Percentiles rank a stretch among this genome's conserved stretches.
Evolutionary conservation across 805 yeast species (phyloP).

Genomic region (Sugiyamaella lignohabitans): DNA sequence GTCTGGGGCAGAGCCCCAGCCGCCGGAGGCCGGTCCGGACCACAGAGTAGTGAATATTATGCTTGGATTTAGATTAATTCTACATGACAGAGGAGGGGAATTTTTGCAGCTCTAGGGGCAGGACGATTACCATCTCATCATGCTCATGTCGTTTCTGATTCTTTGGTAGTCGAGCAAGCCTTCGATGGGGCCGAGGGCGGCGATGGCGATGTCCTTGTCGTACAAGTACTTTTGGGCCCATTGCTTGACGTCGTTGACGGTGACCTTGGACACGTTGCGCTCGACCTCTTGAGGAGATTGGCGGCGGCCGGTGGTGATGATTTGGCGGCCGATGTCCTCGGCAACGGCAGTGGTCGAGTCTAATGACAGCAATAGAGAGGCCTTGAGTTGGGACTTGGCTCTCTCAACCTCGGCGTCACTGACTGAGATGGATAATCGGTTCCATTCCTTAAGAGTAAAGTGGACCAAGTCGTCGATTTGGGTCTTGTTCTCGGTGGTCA

Average conservation of each 20-base stretch:
- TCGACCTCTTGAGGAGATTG: conserved; percentile 69
- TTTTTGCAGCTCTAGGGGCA: not conserved
- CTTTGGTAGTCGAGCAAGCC: conserved; percentile 64
- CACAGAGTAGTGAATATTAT: not conserved
- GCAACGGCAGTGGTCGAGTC: conserved; percentile 96
- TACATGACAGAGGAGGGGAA: not conserved
- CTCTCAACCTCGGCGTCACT: conserved; percentile 83
- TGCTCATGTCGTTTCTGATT: conserved; percentile 44
- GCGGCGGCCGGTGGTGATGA: conserved; percentile 85
- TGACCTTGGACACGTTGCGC: conserved; percentile 67
- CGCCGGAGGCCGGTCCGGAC: not conserved
- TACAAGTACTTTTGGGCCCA: conserved; percentile 84
- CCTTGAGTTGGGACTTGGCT: conserved; percentile 91
- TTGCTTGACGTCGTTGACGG: conserved; percentile 67
- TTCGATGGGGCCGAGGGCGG: conserved; percentile 80
- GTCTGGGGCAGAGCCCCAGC: not conserved
- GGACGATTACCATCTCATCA: conserved; percentile 32
- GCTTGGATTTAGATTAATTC: not conserved
- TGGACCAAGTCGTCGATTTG: conserved; percentile 62
- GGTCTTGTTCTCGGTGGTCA: conserved; percentile 71
- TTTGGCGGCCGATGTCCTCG: conserved; percentile 95
- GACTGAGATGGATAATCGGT: conserved; percentile 72
- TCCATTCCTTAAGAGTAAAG: conserved; percentile 83
- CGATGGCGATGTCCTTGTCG: conserved; percentile 76
- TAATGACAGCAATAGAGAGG: conserved; percentile 77